Evolutionary conservation across 2,329 filamentous ascomycete species (phyloP).

Genomic region (Lojkania enalia): DNA sequence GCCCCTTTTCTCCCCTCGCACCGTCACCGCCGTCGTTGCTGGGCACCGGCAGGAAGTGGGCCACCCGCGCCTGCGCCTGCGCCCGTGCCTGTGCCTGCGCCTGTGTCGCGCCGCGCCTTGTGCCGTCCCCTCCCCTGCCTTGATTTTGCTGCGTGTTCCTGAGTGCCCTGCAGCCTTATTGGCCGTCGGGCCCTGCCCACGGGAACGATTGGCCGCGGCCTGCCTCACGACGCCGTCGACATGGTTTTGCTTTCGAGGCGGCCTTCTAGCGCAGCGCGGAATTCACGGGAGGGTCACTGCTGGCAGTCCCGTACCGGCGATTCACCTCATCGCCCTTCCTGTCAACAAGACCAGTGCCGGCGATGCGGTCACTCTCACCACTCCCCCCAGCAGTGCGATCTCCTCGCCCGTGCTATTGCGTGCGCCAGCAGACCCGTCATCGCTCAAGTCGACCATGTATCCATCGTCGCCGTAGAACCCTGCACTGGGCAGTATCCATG

Average conservation of each 20-base stretch:
- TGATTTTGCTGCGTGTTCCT: slow-evolving; percentile 27
- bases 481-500: too few species aligned
- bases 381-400: background rate
- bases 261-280: slow-evolving; percentile 38
- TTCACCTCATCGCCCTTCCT: slow-evolving; percentile 3
- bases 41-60: slow-evolving; percentile 3
- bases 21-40: slow-evolving; percentile 4
- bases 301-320: slow-evolving; percentile 11
- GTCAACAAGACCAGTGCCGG: background rate
- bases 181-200: slow-evolving; percentile 7
- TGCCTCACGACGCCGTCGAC: slow-evolving; percentile 26
- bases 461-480: background rate
- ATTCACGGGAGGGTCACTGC: slow-evolving; percentile 16
- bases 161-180: slow-evolving; percentile 37
- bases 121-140: slow-evolving; percentile 3
- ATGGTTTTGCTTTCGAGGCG: slow-evolving; percentile 32
- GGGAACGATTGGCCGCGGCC: slow-evolving; percentile 22
- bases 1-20: slow-evolving; percentile 14
- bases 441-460: too few species aligned
- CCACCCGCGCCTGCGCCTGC: slow-evolving; percentile 5
- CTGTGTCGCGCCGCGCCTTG: slow-evolving; percentile 7
- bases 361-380: background rate
- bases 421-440: too few species aligned
- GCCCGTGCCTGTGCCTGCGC: slow-evolving; percentile 6
- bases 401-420: too few species aligned